Evolutionary conservation across 2,329 filamentous ascomycete species (phyloP), one percentile per base, ranked within the genome.

Genomic region (Botrytis byssoidea): DNA sequence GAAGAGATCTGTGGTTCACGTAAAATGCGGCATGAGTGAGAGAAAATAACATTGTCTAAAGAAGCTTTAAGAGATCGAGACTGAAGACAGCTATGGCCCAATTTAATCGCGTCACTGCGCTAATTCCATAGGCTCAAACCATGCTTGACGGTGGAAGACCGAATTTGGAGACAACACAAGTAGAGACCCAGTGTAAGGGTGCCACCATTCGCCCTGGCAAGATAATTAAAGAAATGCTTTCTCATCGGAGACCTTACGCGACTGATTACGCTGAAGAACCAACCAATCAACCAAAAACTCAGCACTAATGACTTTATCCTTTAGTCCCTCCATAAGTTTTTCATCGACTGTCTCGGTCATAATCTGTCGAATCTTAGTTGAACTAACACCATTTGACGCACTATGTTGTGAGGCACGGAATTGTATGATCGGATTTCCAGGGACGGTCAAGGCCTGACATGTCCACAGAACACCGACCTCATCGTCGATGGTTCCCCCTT

Each of bases 341-440:
- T 32, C 48, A 57, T 68, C 48, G 1, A 35, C 25, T 8, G 35
- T 35, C 35, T 68, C 48, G 2, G 66, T 25, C 66, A 68, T 68
- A 25, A 68, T 57, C 29, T 32, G 35, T 42, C 66, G 66, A 40
- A 68, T 68, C 16, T 68, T 68, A 2, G 66, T 68, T 25, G 66
- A 68, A 22, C 66, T 68, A 42, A 68, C 25, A 10, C 66, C 66
- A 25, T 68, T 68, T 18, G 66, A 68, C 5, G 35, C 48, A 25
- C 66, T 68, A 6, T 20, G 29, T 5, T 68, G 35, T 0, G 66
- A 68, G 18, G 66, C 66, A 42, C 66, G 66, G 3, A 68, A 68
- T 9, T 42, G 16, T 8, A 68, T 68, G 0, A 29, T 57, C 7
- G 46, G 66, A 3, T 42, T 68, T 42, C 18, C 18, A 42, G 35